Base-by-base conservation (phyloP, 139 green algal genomes). In the Diplosphaera chodatii region DNA sequence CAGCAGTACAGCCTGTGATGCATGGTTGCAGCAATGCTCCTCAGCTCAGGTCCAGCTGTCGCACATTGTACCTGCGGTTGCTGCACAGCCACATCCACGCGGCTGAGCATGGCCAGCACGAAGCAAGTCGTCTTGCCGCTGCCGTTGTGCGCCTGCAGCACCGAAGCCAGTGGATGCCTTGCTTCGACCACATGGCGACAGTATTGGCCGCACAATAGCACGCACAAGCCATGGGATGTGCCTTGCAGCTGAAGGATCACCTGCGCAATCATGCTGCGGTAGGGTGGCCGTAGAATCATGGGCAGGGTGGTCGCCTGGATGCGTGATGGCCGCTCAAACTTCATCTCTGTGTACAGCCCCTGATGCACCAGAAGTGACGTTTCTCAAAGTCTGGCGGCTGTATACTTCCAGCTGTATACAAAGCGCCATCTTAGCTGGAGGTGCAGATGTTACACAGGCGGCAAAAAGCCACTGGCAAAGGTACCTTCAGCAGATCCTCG, bases 121-220 rank as follows among this genome's bases (percentile, higher is more conserved):
- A 99, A 99, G 84, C 95, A 99, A 0, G 95, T 99, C 29, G 95
- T 99, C 82, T 99, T 99, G 67, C 96, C 96, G 64, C 79, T 91
- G 64, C 96, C 96, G 80, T 99, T 99, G 87, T 99, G 96, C 27
- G 94, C 94, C 74, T 91, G 70, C 64, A 71, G 27, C 22, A 27
- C n/a, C 25, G 55, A 10, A n/a, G n/a, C n/a, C n/a, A n/a, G n/a
- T n/a, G n/a, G n/a, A n/a, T n/a, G n/a, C n/a, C n/a, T n/a, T n/a
- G n/a, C n/a, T n/a, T n/a, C n/a, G n/a, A n/a, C n/a, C n/a, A n/a
- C n/a, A n/a, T n/a, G n/a, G n/a, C n/a, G n/a, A n/a, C n/a, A n/a
- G n/a, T n/a, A n/a, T n/a, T 16, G 23, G 23, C 56, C 16, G 56
- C 23, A 29, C 56, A 32, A 16, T 29, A 28, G 5, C 8, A 6